Percentiles rank a stretch among this genome's conserved stretches.
Conservation (phyloP, 1,139 yeast genomes). For the Williopsis jadinii region DNA sequence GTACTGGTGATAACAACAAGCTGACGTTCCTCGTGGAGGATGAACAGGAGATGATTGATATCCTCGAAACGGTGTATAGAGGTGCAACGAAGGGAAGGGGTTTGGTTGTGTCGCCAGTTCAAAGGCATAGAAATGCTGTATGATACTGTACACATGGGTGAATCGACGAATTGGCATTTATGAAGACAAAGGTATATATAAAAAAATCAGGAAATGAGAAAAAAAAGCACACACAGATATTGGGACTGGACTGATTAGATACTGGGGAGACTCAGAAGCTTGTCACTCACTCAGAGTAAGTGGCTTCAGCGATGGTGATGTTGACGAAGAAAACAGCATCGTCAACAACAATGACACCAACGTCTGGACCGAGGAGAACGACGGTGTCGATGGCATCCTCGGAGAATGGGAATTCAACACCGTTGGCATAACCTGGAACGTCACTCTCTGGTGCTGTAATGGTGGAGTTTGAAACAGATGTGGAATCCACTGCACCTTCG, state of each 20-base stretch:
- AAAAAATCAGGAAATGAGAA: no score
- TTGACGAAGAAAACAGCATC: slow-evolving; percentile 16
- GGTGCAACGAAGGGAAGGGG: slow-evolving; percentile 95
- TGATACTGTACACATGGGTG: slow-evolving; percentile 8
- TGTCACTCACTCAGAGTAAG: no score
- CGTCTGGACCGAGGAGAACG: slow-evolving; percentile 9
- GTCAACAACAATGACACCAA: slow-evolving; percentile 11
- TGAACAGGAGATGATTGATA: slow-evolving; percentile 86
- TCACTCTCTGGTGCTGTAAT: neutral
- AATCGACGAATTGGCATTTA: slow-evolving; percentile 8
- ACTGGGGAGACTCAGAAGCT: no score
- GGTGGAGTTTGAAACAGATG: neutral
- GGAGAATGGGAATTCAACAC: slow-evolving; percentile 15
- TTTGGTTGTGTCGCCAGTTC: slow-evolving; percentile 69
- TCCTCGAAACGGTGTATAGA: slow-evolving; percentile 80
- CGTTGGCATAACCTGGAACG: slow-evolving; percentile 1
- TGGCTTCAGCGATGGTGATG: slow-evolving; percentile 9
- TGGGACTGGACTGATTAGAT: no score
- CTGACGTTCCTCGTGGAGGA: slow-evolving; percentile 73
- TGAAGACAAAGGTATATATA: no score
- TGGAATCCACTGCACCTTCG: neutral
- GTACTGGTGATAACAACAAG: slow-evolving; percentile 96
- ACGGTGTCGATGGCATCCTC: slow-evolving; percentile 15
- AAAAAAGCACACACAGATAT: no score
- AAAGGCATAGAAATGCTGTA: slow-evolving; percentile 7